Evolutionary conservation across 805 yeast species (phyloP), one percentile per base, ranked within the genome.

Genomic region (Pichia scutulata): DNA sequence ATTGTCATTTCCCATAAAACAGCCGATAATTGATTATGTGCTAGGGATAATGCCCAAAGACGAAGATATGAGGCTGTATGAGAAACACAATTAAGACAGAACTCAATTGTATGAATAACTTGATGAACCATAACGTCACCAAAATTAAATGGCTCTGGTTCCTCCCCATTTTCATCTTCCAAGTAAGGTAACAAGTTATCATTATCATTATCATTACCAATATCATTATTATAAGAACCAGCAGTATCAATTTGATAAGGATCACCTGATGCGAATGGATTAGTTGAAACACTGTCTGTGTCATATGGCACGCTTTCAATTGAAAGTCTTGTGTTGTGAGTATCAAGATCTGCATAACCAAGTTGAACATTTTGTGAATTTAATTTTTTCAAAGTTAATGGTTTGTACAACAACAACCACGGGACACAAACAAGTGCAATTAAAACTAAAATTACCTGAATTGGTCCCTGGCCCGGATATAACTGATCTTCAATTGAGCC

Each of bases 1-100:
- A 84, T 74, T 1, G 90, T 84, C 90, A 84, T 84, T 37, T 81
- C 71, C 89, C 89, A 84, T 55, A 84, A 70, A 26, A 84, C 90
- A 16, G 81, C 70, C 13, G 89, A 82, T 54, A 84, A 71, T 67
- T 84, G 90, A n/a, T 86, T 86, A 61, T 84, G 90, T 0, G 90
- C 90, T 56, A 84, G 70, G 0, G 89, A 84, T 53, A 84, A 72
- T 2, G 90, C 90, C 90, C 90, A 84, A 52, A 84, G 70, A 66
- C 90, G 75, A 58, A 84, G 71, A 60, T 84, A 84, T 1, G 89
- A 84, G 2, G 90, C 90, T 0, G 90, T 84, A 59, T 84, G 90
- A 4, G 87, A 81, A 33, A 84, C 89, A 71, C 89, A 82, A 64
- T 84, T 84, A 59, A 84, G 73, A 62, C 90, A 84, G 64, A 84